phyloP scores from a whole-genome alignment of 2,329 filamentous ascomycete species.

The Sclerotinia nivalis region DNA sequence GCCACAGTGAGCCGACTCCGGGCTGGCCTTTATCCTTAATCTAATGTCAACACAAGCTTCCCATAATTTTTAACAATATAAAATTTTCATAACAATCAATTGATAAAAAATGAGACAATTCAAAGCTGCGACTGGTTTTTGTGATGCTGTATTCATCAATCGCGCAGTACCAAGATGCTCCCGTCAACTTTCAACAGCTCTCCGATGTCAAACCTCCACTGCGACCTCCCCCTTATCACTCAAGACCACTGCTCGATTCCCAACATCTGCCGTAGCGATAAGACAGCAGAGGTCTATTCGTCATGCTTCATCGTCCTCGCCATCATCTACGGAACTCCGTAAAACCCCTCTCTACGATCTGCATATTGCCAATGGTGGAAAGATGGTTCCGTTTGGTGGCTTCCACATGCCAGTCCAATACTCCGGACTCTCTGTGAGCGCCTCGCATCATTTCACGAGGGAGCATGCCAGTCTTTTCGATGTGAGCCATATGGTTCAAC shows the following conservation, averaged over 20 bases:
- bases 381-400: constrained; percentile 96
- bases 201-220: constrained; percentile 24
- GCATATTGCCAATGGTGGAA: constrained; percentile 75
- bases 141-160: constrained; percentile 27
- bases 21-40: constrained; percentile 15
- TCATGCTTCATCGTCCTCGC: constrained; percentile 31
- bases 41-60: constrained; percentile 17
- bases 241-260: constrained; percentile 19
- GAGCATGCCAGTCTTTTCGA: constrained; percentile 89
- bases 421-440: constrained; percentile 69
- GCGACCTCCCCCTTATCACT: constrained; percentile 19
- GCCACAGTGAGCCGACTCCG: constrained; percentile 13
- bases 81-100: constrained; percentile 27
- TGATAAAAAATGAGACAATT: constrained; percentile 38
- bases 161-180: constrained; percentile 28
- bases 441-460: constrained; percentile 89
- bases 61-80: constrained; percentile 22
- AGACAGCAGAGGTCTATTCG: constrained; percentile 14
- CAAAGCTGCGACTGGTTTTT: constrained; percentile 33
- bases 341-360: constrained; percentile 79
- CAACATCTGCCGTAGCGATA: constrained; percentile 7
- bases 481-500: constrained; percentile 95
- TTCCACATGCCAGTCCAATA: constrained; percentile 95
- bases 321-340: constrained; percentile 43
- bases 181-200: constrained; percentile 36